A percentile compares a stretch with the other conserved stretches of the same genome.
Conservation (phyloP, 179 eudicot genomes). For the Spergularia azorica region DNA sequence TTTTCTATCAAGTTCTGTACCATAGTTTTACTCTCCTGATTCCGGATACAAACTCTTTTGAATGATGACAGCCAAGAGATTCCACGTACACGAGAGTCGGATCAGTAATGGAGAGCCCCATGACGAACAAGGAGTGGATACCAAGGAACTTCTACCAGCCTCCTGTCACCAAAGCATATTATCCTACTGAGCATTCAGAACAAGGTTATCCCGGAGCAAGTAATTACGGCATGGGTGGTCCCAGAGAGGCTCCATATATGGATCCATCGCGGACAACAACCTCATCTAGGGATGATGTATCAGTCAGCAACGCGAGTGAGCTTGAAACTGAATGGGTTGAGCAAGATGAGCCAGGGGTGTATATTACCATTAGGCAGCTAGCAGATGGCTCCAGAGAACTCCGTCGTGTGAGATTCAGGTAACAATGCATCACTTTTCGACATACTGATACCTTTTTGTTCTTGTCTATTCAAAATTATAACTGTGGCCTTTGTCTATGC, state of each 20-base stretch:
- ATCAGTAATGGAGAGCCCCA: slow-evolving; percentile 80
- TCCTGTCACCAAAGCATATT: slow-evolving; percentile 49
- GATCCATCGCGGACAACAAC: slow-evolving; percentile 89
- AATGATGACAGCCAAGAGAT: slow-evolving; percentile 59
- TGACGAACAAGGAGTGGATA: slow-evolving; percentile 79
- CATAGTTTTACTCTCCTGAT: neutral
- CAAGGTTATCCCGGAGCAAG: slow-evolving; percentile 52
- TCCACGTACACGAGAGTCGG: slow-evolving; percentile 80
- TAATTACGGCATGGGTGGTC: slow-evolving; percentile 43
- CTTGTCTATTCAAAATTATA: neutral
- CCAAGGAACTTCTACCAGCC: slow-evolving; percentile 73
- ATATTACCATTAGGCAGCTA: slow-evolving; percentile 86
- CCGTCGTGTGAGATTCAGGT: slow-evolving; percentile 98
- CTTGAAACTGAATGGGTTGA: slow-evolving; percentile 95
- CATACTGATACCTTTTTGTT: neutral
- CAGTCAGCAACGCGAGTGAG: slow-evolving; percentile 96
- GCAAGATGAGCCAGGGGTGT: slow-evolving; percentile 95
- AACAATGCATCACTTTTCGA: neutral
- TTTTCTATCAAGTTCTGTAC: neutral
- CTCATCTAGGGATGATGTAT: slow-evolving; percentile 81
- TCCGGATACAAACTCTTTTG: neutral
- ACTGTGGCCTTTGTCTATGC: slow-evolving; percentile 27
- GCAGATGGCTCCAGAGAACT: slow-evolving; percentile 92
- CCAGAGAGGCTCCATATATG: slow-evolving; percentile 55
- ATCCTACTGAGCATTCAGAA: slow-evolving; percentile 54